Evolutionary conservation across 495 filamentous ascomycete species (phyloP).

Genomic region (Daldinia childiae): DNA sequence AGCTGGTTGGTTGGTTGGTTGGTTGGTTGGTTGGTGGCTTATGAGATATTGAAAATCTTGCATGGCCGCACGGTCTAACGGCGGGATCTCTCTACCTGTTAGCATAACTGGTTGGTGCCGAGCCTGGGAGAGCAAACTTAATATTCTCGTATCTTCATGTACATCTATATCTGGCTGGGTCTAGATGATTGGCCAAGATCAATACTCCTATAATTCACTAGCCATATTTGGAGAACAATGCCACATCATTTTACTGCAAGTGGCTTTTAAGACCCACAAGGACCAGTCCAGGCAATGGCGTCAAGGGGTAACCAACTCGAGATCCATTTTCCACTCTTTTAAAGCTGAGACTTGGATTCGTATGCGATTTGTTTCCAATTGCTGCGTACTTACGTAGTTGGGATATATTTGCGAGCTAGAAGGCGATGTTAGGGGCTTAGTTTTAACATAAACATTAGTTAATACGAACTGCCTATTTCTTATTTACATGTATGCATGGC

Average conservation of each 20-base stretch:
- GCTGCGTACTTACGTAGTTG: background rate
- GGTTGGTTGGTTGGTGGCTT: too few relatives aligned
- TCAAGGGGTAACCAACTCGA: background rate
- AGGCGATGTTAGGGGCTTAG: background rate
- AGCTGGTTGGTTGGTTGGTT: too few relatives aligned
- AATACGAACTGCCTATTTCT: background rate
- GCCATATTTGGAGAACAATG: background rate
- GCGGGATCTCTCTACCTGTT: background rate
- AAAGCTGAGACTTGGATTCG: constrained; percentile 1
- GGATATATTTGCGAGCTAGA: background rate
- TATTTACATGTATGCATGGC: background rate
- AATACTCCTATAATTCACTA: background rate
- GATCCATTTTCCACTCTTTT: background rate
- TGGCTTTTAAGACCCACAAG: background rate
- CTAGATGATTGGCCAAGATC: background rate
- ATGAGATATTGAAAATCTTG: background rate
- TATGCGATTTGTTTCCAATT: background rate
- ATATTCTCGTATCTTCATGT: background rate
- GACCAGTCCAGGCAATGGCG: background rate
- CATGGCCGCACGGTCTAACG: background rate
- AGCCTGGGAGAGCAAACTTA: background rate
- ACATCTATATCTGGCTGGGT: background rate
- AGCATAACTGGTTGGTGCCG: background rate
- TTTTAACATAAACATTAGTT: background rate
- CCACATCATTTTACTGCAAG: constrained; percentile 1